Evolutionary conservation across 371 early-diverging fungal genomes (phyloP), one percentile per base, ranked within the genome.

Genomic region (Mortierella sp.): DNA sequence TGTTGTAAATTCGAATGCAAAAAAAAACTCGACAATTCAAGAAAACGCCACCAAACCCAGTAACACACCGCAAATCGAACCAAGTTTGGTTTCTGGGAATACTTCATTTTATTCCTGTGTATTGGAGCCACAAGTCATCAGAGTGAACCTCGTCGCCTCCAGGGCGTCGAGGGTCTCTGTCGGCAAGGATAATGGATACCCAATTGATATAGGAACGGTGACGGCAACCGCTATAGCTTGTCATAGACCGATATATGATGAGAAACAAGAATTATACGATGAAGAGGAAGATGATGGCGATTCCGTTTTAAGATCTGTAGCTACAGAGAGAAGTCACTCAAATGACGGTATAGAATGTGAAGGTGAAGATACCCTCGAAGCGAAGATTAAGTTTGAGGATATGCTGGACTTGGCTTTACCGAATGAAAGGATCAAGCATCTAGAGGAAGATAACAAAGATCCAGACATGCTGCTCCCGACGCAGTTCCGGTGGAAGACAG

Each of bases 401-500:
- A 32, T 28, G 10, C 8, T 22, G 10, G 53, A 53, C 53, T 53
- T 33, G 36, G 16, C n/a, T n/a, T 19, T 36, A 9, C 13, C 38
- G 2, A 43, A 58, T 15, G 10, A 38, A 19, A 55, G 15, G 6
- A 64, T 69, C 40, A 68, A 68, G 60, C 0, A 22, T 2, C 63
- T 40, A 11, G 63, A 52, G 2, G 41, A 47, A 16, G 62, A 68
- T 13, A 58, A 36, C n/a, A 64, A 63, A 32, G 13, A 53, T 10
- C 32, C 69, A n/a, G 69, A 80, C 24, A 36, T 33, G 28, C 11
- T 72, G 0, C 33, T 75, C 4, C 67, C 73, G 3, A 43, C 55
- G 11, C 50, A 53, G 24, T 81, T 66, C 53, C 69, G 73, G 3
- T 81, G 82, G 82, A 81, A 72, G 70, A 81, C 89, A 1, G 87